A percentile compares a stretch with the other conserved stretches of the same genome.
Conservation (phyloP, 768 basidiomycete species). For the Zangia roseola region DNA sequence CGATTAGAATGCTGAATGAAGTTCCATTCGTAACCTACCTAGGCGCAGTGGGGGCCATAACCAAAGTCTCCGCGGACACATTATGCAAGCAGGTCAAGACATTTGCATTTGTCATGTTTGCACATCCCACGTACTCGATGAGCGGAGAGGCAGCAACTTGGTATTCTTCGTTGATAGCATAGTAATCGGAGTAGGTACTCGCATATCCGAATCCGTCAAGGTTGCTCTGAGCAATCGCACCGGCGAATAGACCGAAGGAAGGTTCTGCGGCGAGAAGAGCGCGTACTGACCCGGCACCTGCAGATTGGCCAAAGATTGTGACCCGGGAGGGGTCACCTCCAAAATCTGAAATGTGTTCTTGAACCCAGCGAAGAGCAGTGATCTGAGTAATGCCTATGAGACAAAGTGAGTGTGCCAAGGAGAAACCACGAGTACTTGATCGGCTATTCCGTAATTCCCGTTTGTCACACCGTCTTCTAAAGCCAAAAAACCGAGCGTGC, state of each 20-base stretch:
- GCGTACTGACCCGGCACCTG: slow-evolving; percentile 47
- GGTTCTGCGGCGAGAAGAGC: slow-evolving; percentile 35
- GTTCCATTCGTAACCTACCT: neutral
- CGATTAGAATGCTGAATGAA: too few species aligned
- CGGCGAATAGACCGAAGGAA: slow-evolving; percentile 39
- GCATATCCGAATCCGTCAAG: slow-evolving; percentile 50
- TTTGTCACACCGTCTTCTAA: slow-evolving; percentile 7
- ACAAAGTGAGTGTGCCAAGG: neutral
- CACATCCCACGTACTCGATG: slow-evolving; percentile 40
- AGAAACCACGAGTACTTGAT: neutral
- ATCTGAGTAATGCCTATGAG: slow-evolving; percentile 3
- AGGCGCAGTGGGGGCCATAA: slow-evolving; percentile 4
- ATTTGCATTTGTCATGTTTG: slow-evolving; percentile 6
- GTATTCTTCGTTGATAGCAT: slow-evolving; percentile 41
- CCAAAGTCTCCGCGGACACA: slow-evolving; percentile 5
- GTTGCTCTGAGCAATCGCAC: slow-evolving; percentile 45
- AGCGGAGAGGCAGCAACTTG: slow-evolving; percentile 36
- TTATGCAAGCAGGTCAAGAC: slow-evolving; percentile 7
- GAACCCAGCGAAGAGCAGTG: slow-evolving; percentile 43
- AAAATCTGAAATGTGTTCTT: slow-evolving; percentile 52
- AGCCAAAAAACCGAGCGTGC: slow-evolving; percentile 12
- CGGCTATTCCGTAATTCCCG: slow-evolving; percentile 14
- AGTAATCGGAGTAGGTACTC: slow-evolving; percentile 47
- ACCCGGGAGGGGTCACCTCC: slow-evolving; percentile 55
- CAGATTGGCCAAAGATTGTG: slow-evolving; percentile 55